A percentile compares a stretch with the other conserved stretches of the same genome.
phyloP scores from a whole-genome alignment of 768 basidiomycete species.

The Russula foetens region DNA sequence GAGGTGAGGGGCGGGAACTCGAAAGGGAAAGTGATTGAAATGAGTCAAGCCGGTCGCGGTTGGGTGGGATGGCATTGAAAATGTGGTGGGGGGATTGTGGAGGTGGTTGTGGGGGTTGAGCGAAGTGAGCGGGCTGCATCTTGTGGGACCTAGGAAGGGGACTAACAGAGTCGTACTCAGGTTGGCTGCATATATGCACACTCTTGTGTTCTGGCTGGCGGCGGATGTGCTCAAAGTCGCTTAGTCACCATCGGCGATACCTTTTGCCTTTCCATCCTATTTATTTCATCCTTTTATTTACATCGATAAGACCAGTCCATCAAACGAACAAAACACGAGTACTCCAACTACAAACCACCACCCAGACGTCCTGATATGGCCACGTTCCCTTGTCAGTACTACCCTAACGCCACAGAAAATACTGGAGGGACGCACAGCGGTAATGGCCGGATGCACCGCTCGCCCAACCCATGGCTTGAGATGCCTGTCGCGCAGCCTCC shows the following conservation, averaged over 20 bases:
- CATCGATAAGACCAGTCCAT: too few relatives aligned
- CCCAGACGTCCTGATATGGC: not conserved
- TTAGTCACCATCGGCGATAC: too few relatives aligned
- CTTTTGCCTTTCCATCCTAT: too few relatives aligned
- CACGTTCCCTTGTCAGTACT: not conserved
- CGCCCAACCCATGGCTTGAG: slow-evolving; percentile 71
- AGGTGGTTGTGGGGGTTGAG: not conserved
- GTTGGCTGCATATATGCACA: too few relatives aligned
- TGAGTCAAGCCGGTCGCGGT: slow-evolving; percentile 8
- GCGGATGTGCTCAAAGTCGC: too few relatives aligned
- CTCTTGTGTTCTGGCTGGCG: too few relatives aligned
- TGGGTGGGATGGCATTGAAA: not conserved
- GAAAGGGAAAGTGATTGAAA: slow-evolving; percentile 6
- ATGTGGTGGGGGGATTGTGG: not conserved
- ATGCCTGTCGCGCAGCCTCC: slow-evolving; percentile 64
- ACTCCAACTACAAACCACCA: too few relatives aligned
- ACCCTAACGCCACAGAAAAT: not conserved
- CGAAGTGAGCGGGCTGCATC: not conserved
- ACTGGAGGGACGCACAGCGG: not conserved
- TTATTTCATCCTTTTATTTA: too few relatives aligned
- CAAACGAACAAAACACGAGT: too few relatives aligned
- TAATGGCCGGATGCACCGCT: slow-evolving; percentile 16
- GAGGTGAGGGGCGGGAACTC: slow-evolving; percentile 1
- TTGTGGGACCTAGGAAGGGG: not conserved
- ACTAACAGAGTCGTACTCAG: not conserved